Evolutionary conservation across 345 rosid genomes (phyloP).

Genomic region (Eucalyptus cladocalyx): DNA sequence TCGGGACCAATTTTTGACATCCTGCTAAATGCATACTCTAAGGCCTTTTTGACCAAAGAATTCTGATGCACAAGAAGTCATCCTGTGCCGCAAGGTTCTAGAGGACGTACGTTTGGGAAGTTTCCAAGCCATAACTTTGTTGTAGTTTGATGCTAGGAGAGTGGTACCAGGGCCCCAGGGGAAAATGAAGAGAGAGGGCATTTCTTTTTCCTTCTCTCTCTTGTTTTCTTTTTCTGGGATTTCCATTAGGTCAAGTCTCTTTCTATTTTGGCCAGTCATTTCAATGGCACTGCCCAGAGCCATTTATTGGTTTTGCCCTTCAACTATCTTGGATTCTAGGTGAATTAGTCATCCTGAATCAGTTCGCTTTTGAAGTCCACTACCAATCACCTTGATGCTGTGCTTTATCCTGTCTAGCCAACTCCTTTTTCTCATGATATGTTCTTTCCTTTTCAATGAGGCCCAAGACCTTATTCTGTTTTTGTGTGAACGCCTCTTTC

Average conservation of each 20-base stretch:
- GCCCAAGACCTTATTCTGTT: neutral
- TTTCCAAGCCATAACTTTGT: no score
- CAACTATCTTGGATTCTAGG: neutral
- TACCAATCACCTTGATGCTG: neutral
- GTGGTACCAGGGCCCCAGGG: neutral
- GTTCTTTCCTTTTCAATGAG: neutral
- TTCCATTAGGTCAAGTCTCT: no score
- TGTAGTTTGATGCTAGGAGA: neutral
- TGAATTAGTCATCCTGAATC: neutral
- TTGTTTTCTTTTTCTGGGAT: neutral
- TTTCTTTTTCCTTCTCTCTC: neutral
- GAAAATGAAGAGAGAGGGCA: neutral
- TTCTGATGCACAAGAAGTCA: no score
- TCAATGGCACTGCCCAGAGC: no score
- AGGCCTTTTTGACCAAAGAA: no score
- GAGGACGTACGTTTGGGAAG: no score
- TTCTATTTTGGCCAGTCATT: no score
- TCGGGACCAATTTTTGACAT: neutral
- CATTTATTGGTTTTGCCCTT: neutral
- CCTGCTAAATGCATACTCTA: neutral
- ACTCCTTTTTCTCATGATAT: neutral
- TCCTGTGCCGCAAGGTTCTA: no score
- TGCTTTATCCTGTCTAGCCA: neutral
- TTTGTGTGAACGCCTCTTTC: neutral
- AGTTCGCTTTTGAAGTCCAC: neutral